Base-by-base conservation (phyloP, 768 basidiomycete genomes). In the Daedalea quercina region DNA sequence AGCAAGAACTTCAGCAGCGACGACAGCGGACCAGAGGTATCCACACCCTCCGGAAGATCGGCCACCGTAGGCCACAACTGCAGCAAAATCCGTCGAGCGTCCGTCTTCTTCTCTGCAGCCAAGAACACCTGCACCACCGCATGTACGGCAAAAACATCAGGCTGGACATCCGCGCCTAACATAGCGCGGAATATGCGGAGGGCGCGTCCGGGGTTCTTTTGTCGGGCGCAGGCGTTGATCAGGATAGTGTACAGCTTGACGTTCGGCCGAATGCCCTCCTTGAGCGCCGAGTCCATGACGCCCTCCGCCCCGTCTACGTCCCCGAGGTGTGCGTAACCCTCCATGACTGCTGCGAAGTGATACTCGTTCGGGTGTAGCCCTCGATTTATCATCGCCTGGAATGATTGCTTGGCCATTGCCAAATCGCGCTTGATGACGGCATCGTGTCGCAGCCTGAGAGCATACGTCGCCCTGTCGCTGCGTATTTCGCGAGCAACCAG, bases 171-270 rank as follows among this genome's bases (percentile, higher is more conserved):
- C 13, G 70, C 66, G 2, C 70, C 67, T 12, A 87, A 57, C 87
- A 93, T 90, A 35, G 73, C 67, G 31, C 75, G 74, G 61, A 90
- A 91, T 23, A 73, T 68, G 28, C 65, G 67, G 57, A 78, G 67
- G 0, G 87, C 87, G 24, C 68, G 63, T 2, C 70, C 68, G 4
- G 85, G 79, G 28, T 80, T 68, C 13, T 79, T 77, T 48, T 74
- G 73, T n/a, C 80, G 78, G 20, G 79, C 85, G 65, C 84, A 78
- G 2, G 86, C 90, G 33, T 75, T 72, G 58, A 94, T 83, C 55
- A 94, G 75, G 55, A 85, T 82, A 23, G 90, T 91, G 72, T 82
- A 87, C 76, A 88, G 80, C 43, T 84, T 76, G 19, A 79, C 74
- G 57, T 83, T 81, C 20, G 83, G 78, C 22, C 71, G 66, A 54